Evolutionary conservation across 2,329 filamentous ascomycete genomes (phyloP).

Genomic region (Orbilia oligospora): DNA sequence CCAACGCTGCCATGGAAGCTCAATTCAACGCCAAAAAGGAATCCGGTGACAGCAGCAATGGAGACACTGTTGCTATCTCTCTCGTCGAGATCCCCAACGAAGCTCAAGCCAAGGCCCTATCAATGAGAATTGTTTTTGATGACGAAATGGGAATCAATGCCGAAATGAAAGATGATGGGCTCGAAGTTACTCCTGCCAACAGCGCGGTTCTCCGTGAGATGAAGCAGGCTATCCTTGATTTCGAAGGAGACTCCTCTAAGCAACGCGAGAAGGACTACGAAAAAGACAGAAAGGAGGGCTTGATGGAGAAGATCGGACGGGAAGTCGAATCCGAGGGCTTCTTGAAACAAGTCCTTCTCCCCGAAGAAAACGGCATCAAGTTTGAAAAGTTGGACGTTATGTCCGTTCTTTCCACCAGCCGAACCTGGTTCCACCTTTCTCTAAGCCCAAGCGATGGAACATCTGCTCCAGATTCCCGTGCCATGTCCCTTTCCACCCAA

Average conservation of each 20-base stretch:
- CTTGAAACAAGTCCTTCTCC: constrained; percentile 84
- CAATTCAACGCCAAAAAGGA: constrained; percentile 79
- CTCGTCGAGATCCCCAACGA: constrained; percentile 87
- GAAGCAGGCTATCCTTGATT: constrained; percentile 82
- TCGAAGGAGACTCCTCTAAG: constrained; percentile 77
- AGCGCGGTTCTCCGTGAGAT: constrained; percentile 89
- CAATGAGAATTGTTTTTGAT: constrained; percentile 91
- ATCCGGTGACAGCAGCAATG: constrained; percentile 78
- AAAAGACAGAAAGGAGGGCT: constrained; percentile 83
- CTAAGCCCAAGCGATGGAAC: constrained; percentile 89
- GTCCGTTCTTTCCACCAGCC: constrained; percentile 81
- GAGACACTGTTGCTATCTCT: constrained; percentile 89
- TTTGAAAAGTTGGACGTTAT: constrained; percentile 79
- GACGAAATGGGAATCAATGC: constrained; percentile 92
- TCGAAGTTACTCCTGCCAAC: constrained; percentile 80
- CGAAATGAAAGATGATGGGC: constrained; percentile 96
- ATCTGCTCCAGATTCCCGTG: constrained; percentile 73
- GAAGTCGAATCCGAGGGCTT: constrained; percentile 87
- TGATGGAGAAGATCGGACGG: constrained; percentile 88
- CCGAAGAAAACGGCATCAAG: constrained; percentile 78
- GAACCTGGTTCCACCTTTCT: constrained; percentile 94
- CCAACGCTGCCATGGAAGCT: constrained; percentile 84
- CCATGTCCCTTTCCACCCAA: constrained; percentile 78
- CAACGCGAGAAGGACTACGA: constrained; percentile 82
- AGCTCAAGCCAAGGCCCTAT: constrained; percentile 85